phyloP scores from a whole-genome alignment of 2,329 filamentous ascomycete genomes.

The Aurifilum marmelostoma region DNA sequence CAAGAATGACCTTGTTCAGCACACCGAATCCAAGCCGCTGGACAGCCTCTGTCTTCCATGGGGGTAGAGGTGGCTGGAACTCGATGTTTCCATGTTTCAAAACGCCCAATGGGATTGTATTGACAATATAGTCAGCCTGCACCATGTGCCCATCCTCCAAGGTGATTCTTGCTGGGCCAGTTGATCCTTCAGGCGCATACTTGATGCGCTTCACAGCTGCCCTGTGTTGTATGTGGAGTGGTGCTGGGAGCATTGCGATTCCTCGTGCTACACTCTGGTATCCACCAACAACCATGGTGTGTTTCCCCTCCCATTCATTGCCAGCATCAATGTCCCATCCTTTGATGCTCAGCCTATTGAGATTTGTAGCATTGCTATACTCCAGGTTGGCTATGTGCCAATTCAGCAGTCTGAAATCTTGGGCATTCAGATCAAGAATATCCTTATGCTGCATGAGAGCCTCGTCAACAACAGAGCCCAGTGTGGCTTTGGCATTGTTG shows the following conservation, averaged over 20 bases:
- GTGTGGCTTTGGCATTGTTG: conserved; percentile 66
- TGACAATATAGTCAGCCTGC: conserved; percentile 87
- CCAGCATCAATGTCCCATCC: conserved; percentile 98
- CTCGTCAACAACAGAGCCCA: conserved; percentile 90
- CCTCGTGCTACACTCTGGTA: conserved; percentile 94
- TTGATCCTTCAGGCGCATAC: conserved; percentile 57
- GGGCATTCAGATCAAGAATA: conserved; percentile 79
- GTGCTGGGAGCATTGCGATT: conserved; percentile 74
- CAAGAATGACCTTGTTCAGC: conserved; percentile 91
- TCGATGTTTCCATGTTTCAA: conserved; percentile 79
- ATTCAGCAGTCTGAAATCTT: conserved; percentile 89
- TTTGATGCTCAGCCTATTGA: conserved; percentile 82
- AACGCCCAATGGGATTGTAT: conserved; percentile 88
- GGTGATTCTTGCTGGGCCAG: conserved; percentile 62
- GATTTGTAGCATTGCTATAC: conserved; percentile 92
- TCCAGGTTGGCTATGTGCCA: conserved; percentile 99
- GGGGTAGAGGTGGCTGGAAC: conserved; percentile 90
- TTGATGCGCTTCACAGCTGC: conserved; percentile 72
- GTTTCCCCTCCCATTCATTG: conserved; percentile 94
- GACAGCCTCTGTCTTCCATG: conserved; percentile 82
- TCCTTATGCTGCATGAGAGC: conserved; percentile 86
- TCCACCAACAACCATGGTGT: conserved; percentile 90
- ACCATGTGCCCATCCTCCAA: conserved; percentile 78
- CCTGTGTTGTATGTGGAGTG: conserved; percentile 76
- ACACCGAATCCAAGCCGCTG: conserved; percentile 87